Conservation (phyloP, 2,329 filamentous ascomycete species). For the Alternaria dauci region DNA sequence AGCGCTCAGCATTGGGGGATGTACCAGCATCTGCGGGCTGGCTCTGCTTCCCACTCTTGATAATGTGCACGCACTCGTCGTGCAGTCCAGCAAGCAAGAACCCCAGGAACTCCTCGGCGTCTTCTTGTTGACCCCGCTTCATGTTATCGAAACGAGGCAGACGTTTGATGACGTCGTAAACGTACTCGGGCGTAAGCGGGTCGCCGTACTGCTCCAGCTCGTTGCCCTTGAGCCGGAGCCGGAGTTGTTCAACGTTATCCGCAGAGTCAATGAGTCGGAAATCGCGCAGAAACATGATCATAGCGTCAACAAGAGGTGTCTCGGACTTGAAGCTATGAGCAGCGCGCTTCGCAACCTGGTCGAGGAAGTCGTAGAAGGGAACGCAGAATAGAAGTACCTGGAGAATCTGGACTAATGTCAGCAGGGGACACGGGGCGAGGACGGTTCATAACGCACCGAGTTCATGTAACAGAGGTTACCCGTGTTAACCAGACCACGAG, state of each 20-base stretch:
- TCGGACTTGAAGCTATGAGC: conserved; percentile 94
- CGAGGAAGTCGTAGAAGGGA: conserved; percentile 93
- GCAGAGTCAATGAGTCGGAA: conserved; percentile 88
- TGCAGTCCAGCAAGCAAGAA: conserved; percentile 92
- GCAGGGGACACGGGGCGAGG: background rate
- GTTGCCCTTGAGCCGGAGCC: conserved; percentile 76
- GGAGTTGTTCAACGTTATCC: conserved; percentile 75
- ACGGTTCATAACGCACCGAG: conserved; percentile 70
- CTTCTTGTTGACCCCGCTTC: conserved; percentile 96
- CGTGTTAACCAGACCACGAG: conserved; percentile 91
- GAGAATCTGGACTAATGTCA: conserved; percentile 72
- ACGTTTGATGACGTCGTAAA: conserved; percentile 90
- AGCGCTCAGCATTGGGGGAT: conserved; percentile 56
- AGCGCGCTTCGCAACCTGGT: conserved; percentile 83
- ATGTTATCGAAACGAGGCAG: conserved; percentile 90
- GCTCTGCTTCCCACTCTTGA: conserved; percentile 61
- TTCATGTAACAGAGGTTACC: conserved; percentile 99
- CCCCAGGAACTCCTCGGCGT: conserved; percentile 95
- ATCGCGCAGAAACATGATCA: conserved; percentile 97
- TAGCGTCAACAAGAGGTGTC: conserved; percentile 90
- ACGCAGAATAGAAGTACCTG: conserved; percentile 94
- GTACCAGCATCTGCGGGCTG: conserved; percentile 39
- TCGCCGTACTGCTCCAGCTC: conserved; percentile 92
- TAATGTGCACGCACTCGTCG: conserved; percentile 85
- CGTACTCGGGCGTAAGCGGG: conserved; percentile 89